These are phyloP conservation scores for Hyaloscypha bicolor DNA, from an alignment of 495 filamentous ascomycete genomes.

Conservation along the genomic window DNA sequence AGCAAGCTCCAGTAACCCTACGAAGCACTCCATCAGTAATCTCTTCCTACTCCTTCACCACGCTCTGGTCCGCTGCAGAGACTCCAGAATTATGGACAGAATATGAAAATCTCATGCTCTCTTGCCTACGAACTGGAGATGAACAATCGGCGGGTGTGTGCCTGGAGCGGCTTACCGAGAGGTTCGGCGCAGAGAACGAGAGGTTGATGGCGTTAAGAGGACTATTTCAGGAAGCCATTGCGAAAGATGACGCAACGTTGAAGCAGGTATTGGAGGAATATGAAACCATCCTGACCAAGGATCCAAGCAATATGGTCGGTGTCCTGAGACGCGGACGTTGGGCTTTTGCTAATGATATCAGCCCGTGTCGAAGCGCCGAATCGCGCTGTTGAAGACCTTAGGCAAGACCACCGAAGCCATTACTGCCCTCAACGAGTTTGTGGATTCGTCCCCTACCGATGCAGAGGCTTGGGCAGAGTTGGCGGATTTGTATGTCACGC, in stretches of 20 bases:
- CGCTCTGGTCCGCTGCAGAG: slow-evolving; percentile 61
- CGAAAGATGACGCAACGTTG: slow-evolving; percentile 61
- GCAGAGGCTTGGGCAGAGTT: slow-evolving; percentile 94
- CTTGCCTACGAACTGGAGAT: slow-evolving; percentile 85
- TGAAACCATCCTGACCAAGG: slow-evolving; percentile 69
- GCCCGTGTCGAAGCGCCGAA: slow-evolving; percentile 84
- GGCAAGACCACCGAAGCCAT: slow-evolving; percentile 71
- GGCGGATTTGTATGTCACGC: slow-evolving; percentile 77
- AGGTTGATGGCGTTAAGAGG: slow-evolving; percentile 80
- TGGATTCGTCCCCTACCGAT: slow-evolving; percentile 86
- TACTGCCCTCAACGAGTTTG: slow-evolving; percentile 67
- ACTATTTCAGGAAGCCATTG: slow-evolving; percentile 82
- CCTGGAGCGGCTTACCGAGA: slow-evolving; percentile 69
- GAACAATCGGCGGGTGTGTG: slow-evolving; percentile 73
- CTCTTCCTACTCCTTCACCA: slow-evolving; percentile 52
- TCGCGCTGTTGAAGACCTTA: slow-evolving; percentile 77
- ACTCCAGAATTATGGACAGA: slow-evolving; percentile 74
- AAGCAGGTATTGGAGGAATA: slow-evolving; percentile 74
- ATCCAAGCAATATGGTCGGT: slow-evolving; percentile 77
- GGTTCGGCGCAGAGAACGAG: slow-evolving; percentile 83
- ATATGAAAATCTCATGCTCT: slow-evolving; percentile 84
- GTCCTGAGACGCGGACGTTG: not conserved
- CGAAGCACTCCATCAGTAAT: slow-evolving; percentile 47
- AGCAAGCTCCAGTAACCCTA: slow-evolving; percentile 74
- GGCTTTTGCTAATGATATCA: slow-evolving; percentile 38